Conservation (phyloP, 2,329 filamentous ascomycete genomes). For the Achaetomium macrosporum region DNA sequence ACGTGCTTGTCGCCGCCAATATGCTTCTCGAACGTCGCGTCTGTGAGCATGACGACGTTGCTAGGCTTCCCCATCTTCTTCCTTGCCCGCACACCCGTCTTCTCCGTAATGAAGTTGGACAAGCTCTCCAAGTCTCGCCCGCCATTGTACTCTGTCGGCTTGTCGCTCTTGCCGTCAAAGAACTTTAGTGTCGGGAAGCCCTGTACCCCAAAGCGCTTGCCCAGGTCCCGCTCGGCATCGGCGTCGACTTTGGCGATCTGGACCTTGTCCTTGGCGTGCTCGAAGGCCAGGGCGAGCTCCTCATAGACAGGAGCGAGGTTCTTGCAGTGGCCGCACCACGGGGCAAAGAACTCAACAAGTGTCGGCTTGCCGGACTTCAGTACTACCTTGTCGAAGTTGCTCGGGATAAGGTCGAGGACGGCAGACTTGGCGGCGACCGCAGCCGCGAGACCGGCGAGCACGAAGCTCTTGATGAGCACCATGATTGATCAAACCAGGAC, state of each 20-base stretch:
- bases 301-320: conserved; percentile 91
- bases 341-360: conserved; percentile 95
- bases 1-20: conserved; percentile 85
- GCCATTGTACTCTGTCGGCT: conserved; percentile 77
- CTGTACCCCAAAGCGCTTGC: conserved; percentile 80
- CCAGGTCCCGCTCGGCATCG: conserved; percentile 77
- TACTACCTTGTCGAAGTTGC: conserved; percentile 88
- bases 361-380: conserved; percentile 90
- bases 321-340: conserved; percentile 99
- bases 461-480: conserved; percentile 56
- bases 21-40: conserved; percentile 67
- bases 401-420: conserved; percentile 81
- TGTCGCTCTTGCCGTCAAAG: conserved; percentile 91
- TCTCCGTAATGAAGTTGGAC: conserved; percentile 72
- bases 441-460: conserved; percentile 50
- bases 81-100: conserved; percentile 79
- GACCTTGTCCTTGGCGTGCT: conserved; percentile 64
- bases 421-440: conserved; percentile 65
- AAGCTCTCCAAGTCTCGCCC: conserved; percentile 85
- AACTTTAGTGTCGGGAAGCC: conserved; percentile 97
- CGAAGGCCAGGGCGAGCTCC: conserved; percentile 72
- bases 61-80: conserved; percentile 68
- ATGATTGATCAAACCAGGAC: conserved; percentile 32
- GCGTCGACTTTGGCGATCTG: conserved; percentile 95
- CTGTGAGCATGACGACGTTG: conserved; percentile 72